These are phyloP conservation scores for Gaultheria prostrata DNA, from an alignment of 148 eudicot genomes.

Conservation along the genomic window DNA sequence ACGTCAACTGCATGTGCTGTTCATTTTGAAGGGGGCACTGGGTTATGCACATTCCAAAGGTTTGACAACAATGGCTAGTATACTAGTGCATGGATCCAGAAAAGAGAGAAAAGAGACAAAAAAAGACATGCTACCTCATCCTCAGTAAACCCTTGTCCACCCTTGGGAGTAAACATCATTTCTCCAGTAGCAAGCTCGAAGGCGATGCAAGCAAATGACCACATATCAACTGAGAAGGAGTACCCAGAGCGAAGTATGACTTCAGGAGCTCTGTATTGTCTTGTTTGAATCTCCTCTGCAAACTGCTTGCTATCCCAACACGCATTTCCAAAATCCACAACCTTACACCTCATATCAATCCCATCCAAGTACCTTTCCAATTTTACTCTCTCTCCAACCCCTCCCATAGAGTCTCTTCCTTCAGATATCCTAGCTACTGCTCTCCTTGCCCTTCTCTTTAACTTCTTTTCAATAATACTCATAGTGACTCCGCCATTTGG, in stretches of 20 bases:
- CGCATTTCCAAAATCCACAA: conserved; percentile 97
- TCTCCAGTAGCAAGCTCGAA: conserved; percentile 99
- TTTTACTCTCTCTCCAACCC: conserved; percentile 37
- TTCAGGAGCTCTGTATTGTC: conserved; percentile 98
- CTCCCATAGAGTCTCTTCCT: conserved; percentile 61
- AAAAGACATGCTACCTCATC: conserved; percentile 66
- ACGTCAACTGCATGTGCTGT: conserved; percentile 3
- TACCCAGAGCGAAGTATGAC: conserved; percentile 81
- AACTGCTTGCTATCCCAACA: conserved; percentile 80
- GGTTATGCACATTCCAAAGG: background rate
- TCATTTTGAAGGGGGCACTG: background rate
- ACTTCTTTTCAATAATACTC: conserved; percentile 67
- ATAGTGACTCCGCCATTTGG: conserved; percentile 52
- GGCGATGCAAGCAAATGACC: conserved; percentile 97
- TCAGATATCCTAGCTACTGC: conserved; percentile 83
- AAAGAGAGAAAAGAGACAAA: background rate
- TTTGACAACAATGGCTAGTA: background rate
- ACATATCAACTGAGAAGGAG: conserved; percentile 77
- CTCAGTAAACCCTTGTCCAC: conserved; percentile 72
- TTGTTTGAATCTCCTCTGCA: conserved; percentile 88
- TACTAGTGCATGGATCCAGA: background rate
- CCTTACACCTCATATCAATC: conserved; percentile 72
- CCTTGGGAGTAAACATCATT: conserved; percentile 88
- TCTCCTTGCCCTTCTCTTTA: conserved; percentile 84
- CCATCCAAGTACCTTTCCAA: conserved; percentile 64